Base-by-base conservation (phyloP, 768 basidiomycete species). In the Collybia mongolica region DNA sequence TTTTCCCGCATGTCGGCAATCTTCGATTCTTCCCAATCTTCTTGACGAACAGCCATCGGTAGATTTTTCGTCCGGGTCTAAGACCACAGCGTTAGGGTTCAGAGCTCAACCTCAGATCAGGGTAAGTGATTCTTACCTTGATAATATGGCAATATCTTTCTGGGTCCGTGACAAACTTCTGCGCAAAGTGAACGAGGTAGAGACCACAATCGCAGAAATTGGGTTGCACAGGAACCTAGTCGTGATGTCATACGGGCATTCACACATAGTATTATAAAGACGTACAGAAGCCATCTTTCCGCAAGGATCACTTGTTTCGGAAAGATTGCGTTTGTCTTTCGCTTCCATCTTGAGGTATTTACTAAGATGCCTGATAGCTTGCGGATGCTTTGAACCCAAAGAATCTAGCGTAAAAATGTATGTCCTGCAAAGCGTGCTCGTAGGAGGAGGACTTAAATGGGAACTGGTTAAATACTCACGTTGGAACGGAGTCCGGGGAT, bases 181-280 rank as follows among this genome's bases (percentile, higher is more conserved):
- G 73, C 6, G 86, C 88, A 44, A 92, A 92, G 61, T 98, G 93
- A 9, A 98, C 72, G 11, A 98, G 75, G 65, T 91, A 99, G 23
- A 97, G 64, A 5, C 97, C 97, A 57, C 97, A 99, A 65, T 98
- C 95, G 60, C 86, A 90, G 55, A 75, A 90, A 62, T 98, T 98
- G 14, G 83, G 82, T 62, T 99, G 97, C 19, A 74, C 72, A 3
- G 96, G 96, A 3, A 94, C 91, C 92, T 96, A 56, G 23, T 9
- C 32, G 32, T 9, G 32, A 11, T 6, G 32, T 32, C 14, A 40
- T 14, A 26, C 2, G 36, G 40, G n/a, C 40, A 39, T 29, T 52
- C 15, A 24, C 24, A 28, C 37, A 12, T 44, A 17, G 2, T 36
- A 44, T 23, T 24, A 53, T 12, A 20, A 45, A 23, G 11, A 67